Conservation (phyloP, 2,329 filamentous ascomycete genomes). For the Beauveria varroae region DNA sequence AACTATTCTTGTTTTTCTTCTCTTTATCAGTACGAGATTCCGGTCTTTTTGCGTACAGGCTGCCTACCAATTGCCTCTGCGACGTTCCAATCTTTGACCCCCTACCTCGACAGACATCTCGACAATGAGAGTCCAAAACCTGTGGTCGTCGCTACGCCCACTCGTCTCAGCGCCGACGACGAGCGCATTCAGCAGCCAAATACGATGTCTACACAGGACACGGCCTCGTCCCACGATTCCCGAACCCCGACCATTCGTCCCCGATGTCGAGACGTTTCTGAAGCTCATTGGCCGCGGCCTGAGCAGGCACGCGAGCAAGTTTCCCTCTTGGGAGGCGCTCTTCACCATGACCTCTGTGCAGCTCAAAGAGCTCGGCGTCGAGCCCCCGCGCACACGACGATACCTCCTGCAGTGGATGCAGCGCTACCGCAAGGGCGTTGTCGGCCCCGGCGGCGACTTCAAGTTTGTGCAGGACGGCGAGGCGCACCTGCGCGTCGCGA, state of each 20-base stretch:
- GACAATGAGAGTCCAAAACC: slow-evolving; percentile 25
- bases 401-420: slow-evolving; percentile 88
- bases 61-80: background rate
- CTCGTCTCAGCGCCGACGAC: slow-evolving; percentile 24
- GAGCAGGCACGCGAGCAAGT: slow-evolving; percentile 74
- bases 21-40: background rate
- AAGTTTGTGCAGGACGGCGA: slow-evolving; percentile 55
- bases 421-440: slow-evolving; percentile 68
- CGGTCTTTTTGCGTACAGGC: background rate
- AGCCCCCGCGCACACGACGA: slow-evolving; percentile 71
- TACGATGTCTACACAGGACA: slow-evolving; percentile 37
- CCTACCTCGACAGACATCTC: background rate
- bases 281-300: slow-evolving; percentile 85
- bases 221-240: slow-evolving; percentile 43
- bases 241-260: slow-evolving; percentile 73
- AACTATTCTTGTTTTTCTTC: background rate
- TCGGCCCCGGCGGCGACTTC: slow-evolving; percentile 78
- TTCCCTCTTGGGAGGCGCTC: slow-evolving; percentile 82
- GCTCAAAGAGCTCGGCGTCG: slow-evolving; percentile 75
- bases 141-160: slow-evolving; percentile 26
- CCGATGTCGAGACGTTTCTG: slow-evolving; percentile 78
- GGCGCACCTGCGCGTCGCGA: slow-evolving; percentile 44
- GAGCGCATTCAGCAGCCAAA: slow-evolving; percentile 20
- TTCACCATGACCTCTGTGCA: slow-evolving; percentile 74
- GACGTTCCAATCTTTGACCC: background rate